These are phyloP conservation scores for Chlorella sp. DNA, from an alignment of 139 green algal species.

Conservation along the genomic window DNA sequence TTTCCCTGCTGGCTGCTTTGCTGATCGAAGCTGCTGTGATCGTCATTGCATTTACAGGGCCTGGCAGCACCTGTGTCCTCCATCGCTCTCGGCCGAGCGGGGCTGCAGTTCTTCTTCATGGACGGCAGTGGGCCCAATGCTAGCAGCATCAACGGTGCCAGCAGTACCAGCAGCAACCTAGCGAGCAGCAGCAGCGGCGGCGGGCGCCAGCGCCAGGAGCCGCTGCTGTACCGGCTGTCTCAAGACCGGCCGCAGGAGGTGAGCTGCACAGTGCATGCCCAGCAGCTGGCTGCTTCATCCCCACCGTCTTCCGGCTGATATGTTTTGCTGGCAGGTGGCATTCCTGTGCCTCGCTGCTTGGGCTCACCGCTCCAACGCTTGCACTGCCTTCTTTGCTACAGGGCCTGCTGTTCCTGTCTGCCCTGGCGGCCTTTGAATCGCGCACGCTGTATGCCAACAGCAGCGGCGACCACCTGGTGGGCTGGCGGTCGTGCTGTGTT, in stretches of 20 bases:
- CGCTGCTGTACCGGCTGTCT: neutral
- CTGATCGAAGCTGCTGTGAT: neutral
- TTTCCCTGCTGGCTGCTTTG: neutral
- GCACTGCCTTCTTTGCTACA: neutral
- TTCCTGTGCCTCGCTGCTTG: no score
- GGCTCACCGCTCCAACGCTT: no score
- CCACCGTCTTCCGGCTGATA: no score
- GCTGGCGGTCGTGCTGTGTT: no score
- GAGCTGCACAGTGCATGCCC: neutral
- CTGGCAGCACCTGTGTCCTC: constrained; percentile 29
- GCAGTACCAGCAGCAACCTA: constrained; percentile 53
- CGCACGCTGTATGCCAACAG: constrained; percentile 80
- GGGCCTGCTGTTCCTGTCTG: constrained; percentile 66
- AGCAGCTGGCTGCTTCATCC: no score
- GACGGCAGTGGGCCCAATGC: constrained; percentile 32
- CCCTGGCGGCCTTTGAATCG: constrained; percentile 66
- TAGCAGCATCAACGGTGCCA: neutral
- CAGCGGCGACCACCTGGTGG: constrained; percentile 78
- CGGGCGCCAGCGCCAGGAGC: neutral
- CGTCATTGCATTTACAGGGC: neutral
- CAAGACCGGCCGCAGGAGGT: neutral
- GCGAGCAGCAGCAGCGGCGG: constrained; percentile 43
- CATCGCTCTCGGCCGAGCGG: constrained; percentile 30
- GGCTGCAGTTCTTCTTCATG: constrained; percentile 59
- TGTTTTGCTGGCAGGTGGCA: no score